phyloP scores from a whole-genome alignment of 2,329 filamentous ascomycete species.

The Fusarium zealandicum region DNA sequence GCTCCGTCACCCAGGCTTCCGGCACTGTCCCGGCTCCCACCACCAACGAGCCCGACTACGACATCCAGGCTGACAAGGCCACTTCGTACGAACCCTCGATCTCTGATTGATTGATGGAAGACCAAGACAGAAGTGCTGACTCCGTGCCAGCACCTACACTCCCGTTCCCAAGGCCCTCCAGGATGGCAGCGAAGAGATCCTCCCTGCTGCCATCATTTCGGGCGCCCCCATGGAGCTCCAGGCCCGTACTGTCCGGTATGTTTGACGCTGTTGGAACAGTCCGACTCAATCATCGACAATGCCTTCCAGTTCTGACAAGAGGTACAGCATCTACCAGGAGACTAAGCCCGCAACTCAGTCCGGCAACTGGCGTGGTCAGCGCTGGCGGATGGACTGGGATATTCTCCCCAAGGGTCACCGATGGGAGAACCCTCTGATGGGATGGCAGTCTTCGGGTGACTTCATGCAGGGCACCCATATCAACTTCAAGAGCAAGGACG shows the following conservation, averaged over 20 bases:
- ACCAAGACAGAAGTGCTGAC: conserved; percentile 28
- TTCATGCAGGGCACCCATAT: conserved; percentile 93
- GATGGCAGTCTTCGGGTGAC: conserved; percentile 96
- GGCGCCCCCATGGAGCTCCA: conserved; percentile 94
- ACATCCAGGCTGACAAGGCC: conserved; percentile 81
- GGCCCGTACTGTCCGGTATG: conserved; percentile 89
- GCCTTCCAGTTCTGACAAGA: conserved; percentile 12
- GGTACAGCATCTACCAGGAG: conserved; percentile 83
- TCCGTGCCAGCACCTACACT: conserved; percentile 75
- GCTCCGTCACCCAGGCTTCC: conserved; percentile 55
- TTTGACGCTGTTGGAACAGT: conserved; percentile 7
- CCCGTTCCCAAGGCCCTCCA: conserved; percentile 89
- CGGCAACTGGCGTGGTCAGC: conserved; percentile 80
- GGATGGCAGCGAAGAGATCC: conserved; percentile 84
- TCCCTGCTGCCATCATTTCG: conserved; percentile 86
- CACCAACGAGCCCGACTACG: conserved; percentile 81
- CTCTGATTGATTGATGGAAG: conserved; percentile 6
- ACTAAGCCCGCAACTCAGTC: conserved; percentile 97
- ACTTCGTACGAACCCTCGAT: conserved; percentile 72
- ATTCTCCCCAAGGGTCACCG: conserved; percentile 88
- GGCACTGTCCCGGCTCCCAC: conserved; percentile 48
- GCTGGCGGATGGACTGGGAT: conserved; percentile 99
- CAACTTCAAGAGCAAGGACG: conserved; percentile 91
- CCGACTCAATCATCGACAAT: background rate
- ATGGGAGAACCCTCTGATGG: conserved; percentile 99